Conservation (phyloP, 805 yeast genomes). For the Nakazawaea sp. region DNA sequence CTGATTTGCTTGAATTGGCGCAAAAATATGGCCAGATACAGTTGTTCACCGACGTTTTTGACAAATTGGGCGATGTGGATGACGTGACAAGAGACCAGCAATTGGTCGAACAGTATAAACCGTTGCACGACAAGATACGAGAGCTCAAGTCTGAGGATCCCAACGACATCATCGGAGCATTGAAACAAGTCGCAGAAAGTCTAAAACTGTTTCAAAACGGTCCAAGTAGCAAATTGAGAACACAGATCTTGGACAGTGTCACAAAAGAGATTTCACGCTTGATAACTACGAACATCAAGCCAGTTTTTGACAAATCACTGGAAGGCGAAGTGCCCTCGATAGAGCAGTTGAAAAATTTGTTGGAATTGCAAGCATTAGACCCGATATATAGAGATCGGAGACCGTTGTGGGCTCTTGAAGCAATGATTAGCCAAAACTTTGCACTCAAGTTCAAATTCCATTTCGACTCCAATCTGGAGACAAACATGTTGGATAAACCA, state of each 20-base stretch:
- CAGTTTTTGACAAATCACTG: neutral
- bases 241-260: neutral
- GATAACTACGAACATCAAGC: conserved; percentile 1
- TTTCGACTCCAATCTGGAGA: conserved; percentile 48
- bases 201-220: neutral
- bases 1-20: neutral
- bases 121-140: conserved; percentile 1
- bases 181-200: neutral
- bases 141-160: neutral
- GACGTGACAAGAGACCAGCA: neutral
- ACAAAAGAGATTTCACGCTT: conserved; percentile 11
- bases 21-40: conserved; percentile 10
- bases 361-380: conserved; percentile 25
- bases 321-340: conserved; percentile 1
- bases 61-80: conserved; percentile 12
- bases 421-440: conserved; percentile 35
- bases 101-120: neutral
- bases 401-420: conserved; percentile 44
- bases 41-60: conserved; percentile 13
- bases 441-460: conserved; percentile 50
- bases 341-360: conserved; percentile 14
- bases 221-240: neutral
- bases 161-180: neutral
- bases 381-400: conserved; percentile 25
- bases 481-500: conserved; percentile 61